phyloP scores from a whole-genome alignment of 345 rosid species.

The Hibiscus syriacus region DNA sequence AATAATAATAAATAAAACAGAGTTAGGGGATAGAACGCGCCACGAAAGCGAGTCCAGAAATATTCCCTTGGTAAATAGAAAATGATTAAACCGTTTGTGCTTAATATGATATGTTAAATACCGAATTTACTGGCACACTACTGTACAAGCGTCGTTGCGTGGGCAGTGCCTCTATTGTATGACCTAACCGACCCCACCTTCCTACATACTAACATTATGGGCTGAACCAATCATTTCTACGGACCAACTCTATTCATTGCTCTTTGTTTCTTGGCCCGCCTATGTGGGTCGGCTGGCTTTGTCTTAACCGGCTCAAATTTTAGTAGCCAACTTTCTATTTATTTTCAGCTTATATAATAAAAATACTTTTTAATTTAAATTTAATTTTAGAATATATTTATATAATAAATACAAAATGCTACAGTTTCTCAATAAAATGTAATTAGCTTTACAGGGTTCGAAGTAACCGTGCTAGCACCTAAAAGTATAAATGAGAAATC shows the following conservation, averaged over 20 bases:
- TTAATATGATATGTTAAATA: background rate
- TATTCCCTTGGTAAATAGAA: background rate
- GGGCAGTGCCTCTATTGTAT: background rate
- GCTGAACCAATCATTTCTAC: background rate
- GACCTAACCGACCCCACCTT: background rate
- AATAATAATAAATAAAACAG: background rate
- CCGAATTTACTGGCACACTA: no score
- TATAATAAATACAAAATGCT: no score
- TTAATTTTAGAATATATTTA: no score
- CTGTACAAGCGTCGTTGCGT: background rate
- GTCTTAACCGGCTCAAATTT: no score
- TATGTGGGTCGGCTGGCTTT: no score
- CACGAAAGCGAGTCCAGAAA: background rate
- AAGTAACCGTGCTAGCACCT: no score
- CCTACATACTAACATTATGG: background rate
- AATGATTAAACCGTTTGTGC: slow-evolving; percentile 4
- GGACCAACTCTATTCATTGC: no score
- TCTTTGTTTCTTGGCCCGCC: no score
- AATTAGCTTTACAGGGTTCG: background rate
- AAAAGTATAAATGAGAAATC: no score
- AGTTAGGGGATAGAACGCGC: background rate
- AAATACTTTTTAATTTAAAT: no score
- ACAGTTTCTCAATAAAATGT: background rate
- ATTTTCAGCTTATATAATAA: no score
- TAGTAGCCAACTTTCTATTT: no score